Percentiles rank a stretch among this genome's conserved stretches.
Evolutionary conservation across 2,329 filamentous ascomycete genomes (phyloP).

Genomic region (Juglanconis sp.): DNA sequence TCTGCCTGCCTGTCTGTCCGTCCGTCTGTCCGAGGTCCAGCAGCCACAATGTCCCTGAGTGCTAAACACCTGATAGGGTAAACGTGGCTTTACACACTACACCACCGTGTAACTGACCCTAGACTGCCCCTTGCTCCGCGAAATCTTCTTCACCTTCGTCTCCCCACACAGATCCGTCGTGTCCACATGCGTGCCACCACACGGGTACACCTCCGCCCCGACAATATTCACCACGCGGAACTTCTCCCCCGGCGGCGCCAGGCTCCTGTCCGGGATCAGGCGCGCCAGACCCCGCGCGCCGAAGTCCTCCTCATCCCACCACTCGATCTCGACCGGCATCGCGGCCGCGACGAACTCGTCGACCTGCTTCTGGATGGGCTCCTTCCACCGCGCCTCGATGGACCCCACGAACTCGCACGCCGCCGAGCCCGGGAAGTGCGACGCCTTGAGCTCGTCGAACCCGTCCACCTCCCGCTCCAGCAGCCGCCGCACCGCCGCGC

Average conservation of each 20-base stretch:
- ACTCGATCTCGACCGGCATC: constrained; percentile 55
- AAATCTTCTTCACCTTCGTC: constrained; percentile 65
- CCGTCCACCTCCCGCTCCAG: constrained; percentile 47
- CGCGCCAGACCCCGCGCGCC: constrained; percentile 48
- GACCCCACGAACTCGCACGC: constrained; percentile 65
- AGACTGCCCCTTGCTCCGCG: constrained; percentile 60
- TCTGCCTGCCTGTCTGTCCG: too few relatives aligned
- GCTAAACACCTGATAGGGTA: too few relatives aligned
- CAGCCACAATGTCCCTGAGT: too few relatives aligned
- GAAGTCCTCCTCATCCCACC: constrained; percentile 55
- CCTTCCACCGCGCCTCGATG: constrained; percentile 63
- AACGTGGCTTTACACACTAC: background rate
- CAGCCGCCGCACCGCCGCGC: constrained; percentile 61
- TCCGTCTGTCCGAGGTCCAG: too few relatives aligned
- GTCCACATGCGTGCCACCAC: constrained; percentile 71
- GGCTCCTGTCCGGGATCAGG: constrained; percentile 49
- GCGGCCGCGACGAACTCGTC: constrained; percentile 55
- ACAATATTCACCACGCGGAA: constrained; percentile 68
- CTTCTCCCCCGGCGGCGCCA: constrained; percentile 48
- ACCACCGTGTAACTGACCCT: constrained; percentile 47
- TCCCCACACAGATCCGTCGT: constrained; percentile 56
- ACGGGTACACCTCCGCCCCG: constrained; percentile 68
- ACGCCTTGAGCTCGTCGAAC: constrained; percentile 68
- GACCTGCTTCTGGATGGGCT: constrained; percentile 57
- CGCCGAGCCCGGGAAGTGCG: constrained; percentile 66